Evolutionary conservation across 1,284 basidiomycete species (phyloP).

Genomic region (Thelephora terrestris): DNA sequence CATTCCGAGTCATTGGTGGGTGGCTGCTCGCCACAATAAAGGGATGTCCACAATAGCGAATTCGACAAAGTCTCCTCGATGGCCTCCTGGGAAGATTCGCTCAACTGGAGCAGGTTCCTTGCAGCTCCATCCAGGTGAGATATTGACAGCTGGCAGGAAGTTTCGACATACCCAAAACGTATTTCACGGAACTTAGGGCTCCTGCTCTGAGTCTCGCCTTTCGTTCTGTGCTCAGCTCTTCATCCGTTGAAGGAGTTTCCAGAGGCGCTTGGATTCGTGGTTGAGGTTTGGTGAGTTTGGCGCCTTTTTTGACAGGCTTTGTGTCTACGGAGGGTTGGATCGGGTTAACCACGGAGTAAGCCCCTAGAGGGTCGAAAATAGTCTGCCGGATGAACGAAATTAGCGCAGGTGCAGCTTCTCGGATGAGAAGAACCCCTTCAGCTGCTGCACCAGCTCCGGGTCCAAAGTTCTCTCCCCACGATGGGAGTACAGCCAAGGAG

Average conservation of each 20-base stretch:
- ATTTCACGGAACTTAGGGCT: constrained; percentile 61
- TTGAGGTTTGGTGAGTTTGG: constrained; percentile 18
- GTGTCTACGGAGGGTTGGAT: constrained; percentile 30
- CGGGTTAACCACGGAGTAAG: constrained; percentile 66
- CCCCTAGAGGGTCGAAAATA: constrained; percentile 54
- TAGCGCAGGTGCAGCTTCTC: constrained; percentile 15
- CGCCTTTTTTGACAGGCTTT: constrained; percentile 25
- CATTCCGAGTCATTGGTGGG: constrained; percentile 36
- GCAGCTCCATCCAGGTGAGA: too few relatives aligned
- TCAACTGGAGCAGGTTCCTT: constrained; percentile 1
- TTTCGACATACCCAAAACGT: constrained; percentile 45
- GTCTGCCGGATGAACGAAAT: constrained; percentile 43
- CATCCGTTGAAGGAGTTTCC: constrained; percentile 30
- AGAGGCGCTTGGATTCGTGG: not conserved
- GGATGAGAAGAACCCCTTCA: not conserved
- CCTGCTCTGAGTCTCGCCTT: constrained; percentile 62
- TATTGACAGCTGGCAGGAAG: not conserved
- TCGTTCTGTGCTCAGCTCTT: constrained; percentile 53
- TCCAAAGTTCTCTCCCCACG: constrained; percentile 42
- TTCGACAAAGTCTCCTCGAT: constrained; percentile 29
- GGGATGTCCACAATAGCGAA: constrained; percentile 47
- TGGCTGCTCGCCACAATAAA: constrained; percentile 34
- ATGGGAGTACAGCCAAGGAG: constrained; percentile 35
- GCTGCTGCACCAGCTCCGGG: constrained; percentile 3
- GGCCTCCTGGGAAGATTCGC: constrained; percentile 9